A percentile compares a stretch with the other conserved stretches of the same genome.
These are phyloP conservation scores for Pseudonitzschia multistriata DNA, from an alignment of 108 stramenopile species.

Conservation along the genomic window DNA sequence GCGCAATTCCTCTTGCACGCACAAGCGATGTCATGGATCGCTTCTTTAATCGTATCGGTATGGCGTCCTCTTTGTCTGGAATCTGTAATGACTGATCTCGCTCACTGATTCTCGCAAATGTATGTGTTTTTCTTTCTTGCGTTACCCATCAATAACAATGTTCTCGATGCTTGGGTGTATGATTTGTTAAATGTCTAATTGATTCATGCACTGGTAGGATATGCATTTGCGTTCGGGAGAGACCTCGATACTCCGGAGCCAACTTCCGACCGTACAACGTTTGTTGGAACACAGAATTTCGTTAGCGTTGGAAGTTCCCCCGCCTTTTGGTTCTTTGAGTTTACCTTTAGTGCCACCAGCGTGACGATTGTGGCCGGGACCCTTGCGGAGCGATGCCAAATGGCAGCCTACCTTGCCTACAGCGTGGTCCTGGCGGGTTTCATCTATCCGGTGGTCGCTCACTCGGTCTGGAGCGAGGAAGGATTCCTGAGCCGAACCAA, in stretches of 20 bases:
- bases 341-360: slow-evolving; percentile 80
- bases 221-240: slow-evolving; percentile 77
- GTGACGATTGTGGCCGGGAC: slow-evolving; percentile 94
- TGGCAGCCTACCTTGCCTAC: slow-evolving; percentile 85
- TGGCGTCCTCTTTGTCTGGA: no score
- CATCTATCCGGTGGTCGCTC: slow-evolving; percentile 87
- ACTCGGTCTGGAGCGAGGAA: slow-evolving; percentile 67
- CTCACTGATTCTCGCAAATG: background rate
- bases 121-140: background rate
- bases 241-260: slow-evolving; percentile 19
- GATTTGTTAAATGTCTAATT: background rate
- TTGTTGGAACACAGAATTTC: slow-evolving; percentile 65
- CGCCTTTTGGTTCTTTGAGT: slow-evolving; percentile 83
- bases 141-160: no score
- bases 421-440: slow-evolving; percentile 74
- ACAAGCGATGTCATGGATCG: no score
- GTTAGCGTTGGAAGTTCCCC: slow-evolving; percentile 41
- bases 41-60: no score
- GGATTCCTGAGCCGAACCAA: slow-evolving; percentile 67
- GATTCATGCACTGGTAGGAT: slow-evolving; percentile 29
- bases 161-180: background rate
- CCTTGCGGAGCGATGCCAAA: slow-evolving; percentile 92
- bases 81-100: no score
- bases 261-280: slow-evolving; percentile 33
- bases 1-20: no score